Conservation (phyloP, 306 rosid genomes). For the Quillaja saponaria region DNA sequence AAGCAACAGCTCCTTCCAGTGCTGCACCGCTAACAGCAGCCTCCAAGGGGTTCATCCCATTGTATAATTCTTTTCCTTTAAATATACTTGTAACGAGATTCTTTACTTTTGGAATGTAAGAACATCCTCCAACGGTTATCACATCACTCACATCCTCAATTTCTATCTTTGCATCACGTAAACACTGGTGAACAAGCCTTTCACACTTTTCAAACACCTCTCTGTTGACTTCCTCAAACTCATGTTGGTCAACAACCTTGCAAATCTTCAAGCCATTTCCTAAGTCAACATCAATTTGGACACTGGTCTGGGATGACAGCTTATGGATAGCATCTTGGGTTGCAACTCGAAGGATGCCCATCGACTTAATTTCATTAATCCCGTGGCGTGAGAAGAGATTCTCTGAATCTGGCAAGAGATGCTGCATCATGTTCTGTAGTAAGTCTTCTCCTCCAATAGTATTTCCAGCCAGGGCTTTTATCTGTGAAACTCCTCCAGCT, state of each 20-base stretch:
- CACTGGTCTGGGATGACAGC: conserved; percentile 57
- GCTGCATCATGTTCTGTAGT: conserved; percentile 76
- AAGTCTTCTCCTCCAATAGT: conserved; percentile 92
- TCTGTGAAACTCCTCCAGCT: conserved; percentile 80
- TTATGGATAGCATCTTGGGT: conserved; percentile 74
- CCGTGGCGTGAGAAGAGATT: conserved; percentile 47
- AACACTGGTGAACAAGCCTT: conserved; percentile 58
- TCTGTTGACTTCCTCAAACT: conserved; percentile 75
- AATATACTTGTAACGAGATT: conserved; percentile 41
- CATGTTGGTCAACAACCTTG: conserved; percentile 51
- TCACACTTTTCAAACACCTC: conserved; percentile 68
- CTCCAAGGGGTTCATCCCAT: conserved; percentile 70
- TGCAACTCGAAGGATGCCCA: conserved; percentile 71
- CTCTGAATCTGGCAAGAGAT: conserved; percentile 64
- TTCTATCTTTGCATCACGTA: conserved; percentile 68
- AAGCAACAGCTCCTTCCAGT: conserved; percentile 82
- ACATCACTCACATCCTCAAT: conserved; percentile 62
- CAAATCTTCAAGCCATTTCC: conserved; percentile 58
- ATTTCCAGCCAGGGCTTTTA: conserved; percentile 78
- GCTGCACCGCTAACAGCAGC: conserved; percentile 89
- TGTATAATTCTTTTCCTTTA: conserved; percentile 51
- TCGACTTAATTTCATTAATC: conserved; percentile 49
- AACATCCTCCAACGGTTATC: conserved; percentile 79
- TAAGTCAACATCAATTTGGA: conserved; percentile 61
- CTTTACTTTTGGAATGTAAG: conserved; percentile 69